Base-by-base conservation (phyloP, 805 yeast genomes). In the Hagleromyces aurorensis region DNA sequence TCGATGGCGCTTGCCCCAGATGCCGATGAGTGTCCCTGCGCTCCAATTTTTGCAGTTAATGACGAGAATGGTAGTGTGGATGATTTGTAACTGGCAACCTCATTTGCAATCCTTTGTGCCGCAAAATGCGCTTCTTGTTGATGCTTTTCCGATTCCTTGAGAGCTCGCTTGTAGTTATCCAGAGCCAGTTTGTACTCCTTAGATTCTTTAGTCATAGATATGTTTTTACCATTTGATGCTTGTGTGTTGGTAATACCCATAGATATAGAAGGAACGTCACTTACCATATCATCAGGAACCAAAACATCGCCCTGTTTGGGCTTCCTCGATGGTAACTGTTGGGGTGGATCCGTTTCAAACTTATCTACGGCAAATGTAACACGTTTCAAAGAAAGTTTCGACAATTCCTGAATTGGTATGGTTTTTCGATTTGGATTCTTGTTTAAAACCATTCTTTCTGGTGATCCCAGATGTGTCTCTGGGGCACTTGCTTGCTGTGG, bases 271-370 rank as follows among this genome's bases (percentile, higher is more conserved):
- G 83, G 76, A 0, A 72, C 72, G 0, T 78, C 75, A 12, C 64
- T 53, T 17, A 62, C 36, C 37, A 79, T 44, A 47, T 82, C 89
- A 24, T 78, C 83, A 0, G 87, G 84, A 11, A 71, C 65, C 7
- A 70, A 65, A 13, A 78, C 86, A 48, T 84, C 79, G 6, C 96
- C 96, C 43, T 69, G 67, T 41, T 78, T 66, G 5, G 96, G 96
- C 36, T 67, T 69, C 48, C 94, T 62, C 2, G 94, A 80, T 2
- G 96, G 96, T 37, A 87, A 81, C 51, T 86, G 95, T 49, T 87
- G 96, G 1, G 95, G 94, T 2, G 96, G 96, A 54, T 87, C 96
- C 38, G 64, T 65, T 0, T 65, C 67, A 37, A 85, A 70, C 30
- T 78, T 73, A 29, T 81, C 81, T 4, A 84, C 66, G 0, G 91